Evolutionary conservation across 371 early-diverging fungal species (phyloP), one percentile per base, ranked within the genome.

Genomic region (Phascolomyces articulosus): DNA sequence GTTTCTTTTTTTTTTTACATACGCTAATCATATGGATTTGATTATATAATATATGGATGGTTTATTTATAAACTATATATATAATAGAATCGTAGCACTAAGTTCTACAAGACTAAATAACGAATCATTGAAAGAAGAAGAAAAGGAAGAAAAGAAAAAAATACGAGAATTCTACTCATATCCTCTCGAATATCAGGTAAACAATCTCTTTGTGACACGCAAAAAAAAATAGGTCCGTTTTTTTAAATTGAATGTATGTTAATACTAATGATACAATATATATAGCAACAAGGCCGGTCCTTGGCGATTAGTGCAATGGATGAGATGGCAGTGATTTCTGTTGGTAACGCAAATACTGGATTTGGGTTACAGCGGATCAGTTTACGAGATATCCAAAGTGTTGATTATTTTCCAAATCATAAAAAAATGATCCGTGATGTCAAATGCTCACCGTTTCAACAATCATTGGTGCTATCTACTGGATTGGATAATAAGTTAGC

Each of bases 351-450:
- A 16, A 47, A 21, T 1, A 26, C 0, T 3, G 59, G 29, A 2
- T 54, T 55, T 40, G 66, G 66, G 3, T n/a, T 70, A 31, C 59
- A 65, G 23, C 44, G 61, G 26, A 40, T 65, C 48, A 65, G 66
- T n/a, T 55, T 66, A 11, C 55, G 34, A 1, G 70, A 70, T 56
- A 40, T 57, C 10, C n/a, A 53, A 8, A 59, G 34, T 28, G 20
- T 41, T n/a, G 70, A 65, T 11, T 59, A 44, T 47, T 51, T 70
- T 13, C 21, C 54, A 4, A 53, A 34, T 18, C 76, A 75, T 38
- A 58, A 56, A 24, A 48, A 62, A 9, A 41, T 41, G 0, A 58
- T 74, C 1, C 63, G 74, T 9, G 74, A 74, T 48, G 29, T 74
- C 31, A 62, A 66, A 21, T 59, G 49, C 24, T 66, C 72, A 0